A percentile compares a stretch with the other conserved stretches of the same genome.
phyloP scores from a whole-genome alignment of 2,329 filamentous ascomycete genomes.

The Leptoxyphium fumago region DNA sequence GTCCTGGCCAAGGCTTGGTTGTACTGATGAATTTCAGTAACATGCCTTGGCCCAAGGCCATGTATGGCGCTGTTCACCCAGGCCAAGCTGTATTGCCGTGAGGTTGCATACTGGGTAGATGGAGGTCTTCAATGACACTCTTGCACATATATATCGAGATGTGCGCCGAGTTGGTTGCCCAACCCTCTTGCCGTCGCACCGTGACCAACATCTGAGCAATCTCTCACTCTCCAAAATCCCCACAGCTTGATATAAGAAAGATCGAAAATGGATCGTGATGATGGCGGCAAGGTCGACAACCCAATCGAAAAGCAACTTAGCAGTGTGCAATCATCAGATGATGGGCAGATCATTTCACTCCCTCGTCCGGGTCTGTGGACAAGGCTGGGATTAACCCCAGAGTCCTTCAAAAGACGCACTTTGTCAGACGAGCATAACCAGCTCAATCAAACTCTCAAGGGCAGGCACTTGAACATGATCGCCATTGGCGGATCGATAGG shows the following conservation, averaged over 20 bases:
- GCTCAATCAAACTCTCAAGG: constrained; percentile 18
- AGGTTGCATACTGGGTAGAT: no score
- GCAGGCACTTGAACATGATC: constrained; percentile 20
- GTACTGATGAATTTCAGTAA: not conserved
- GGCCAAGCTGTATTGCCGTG: not conserved
- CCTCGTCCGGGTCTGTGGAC: constrained; percentile 6
- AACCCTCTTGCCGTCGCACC: no score
- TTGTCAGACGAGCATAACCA: constrained; percentile 18
- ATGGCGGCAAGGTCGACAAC: not conserved
- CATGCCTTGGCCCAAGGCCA: not conserved
- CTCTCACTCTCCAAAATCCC: no score
- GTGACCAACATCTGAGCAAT: no score
- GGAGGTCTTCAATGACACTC: no score
- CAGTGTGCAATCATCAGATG: not conserved
- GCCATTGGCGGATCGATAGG: constrained; percentile 28
- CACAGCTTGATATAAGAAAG: no score
- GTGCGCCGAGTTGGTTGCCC: no score
- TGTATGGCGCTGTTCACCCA: not conserved
- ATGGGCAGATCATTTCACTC: not conserved
- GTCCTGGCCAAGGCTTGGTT: not conserved
- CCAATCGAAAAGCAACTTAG: not conserved
- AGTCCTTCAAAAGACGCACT: constrained; percentile 16
- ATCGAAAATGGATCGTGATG: not conserved
- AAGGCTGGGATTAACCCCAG: constrained; percentile 16
- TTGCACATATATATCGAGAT: no score